A percentile compares a stretch with the other conserved stretches of the same genome.
These are phyloP conservation scores for Batrachochytrium dendrobatidis DNA, from an alignment of 371 early-diverging fungal genomes.

Conservation along the genomic window DNA sequence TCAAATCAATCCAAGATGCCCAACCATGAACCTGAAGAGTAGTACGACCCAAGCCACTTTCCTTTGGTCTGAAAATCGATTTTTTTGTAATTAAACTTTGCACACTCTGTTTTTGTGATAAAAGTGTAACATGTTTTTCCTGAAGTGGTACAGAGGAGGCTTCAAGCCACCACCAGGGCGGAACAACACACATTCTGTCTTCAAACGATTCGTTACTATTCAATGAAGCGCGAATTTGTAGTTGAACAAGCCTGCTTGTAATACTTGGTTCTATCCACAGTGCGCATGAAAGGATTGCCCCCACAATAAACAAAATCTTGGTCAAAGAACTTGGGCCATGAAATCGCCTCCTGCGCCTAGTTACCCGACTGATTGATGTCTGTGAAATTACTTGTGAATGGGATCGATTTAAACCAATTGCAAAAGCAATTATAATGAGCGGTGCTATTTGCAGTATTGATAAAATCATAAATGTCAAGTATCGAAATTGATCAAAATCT, in stretches of 20 bases:
- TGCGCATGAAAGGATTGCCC: slow-evolving; percentile 4
- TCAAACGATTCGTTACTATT: not conserved
- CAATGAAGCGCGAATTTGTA: not conserved
- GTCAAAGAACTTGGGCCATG: slow-evolving; percentile 13
- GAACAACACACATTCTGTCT: slow-evolving; percentile 20
- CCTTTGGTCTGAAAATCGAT: no score
- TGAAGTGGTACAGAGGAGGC: not conserved
- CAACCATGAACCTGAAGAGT: slow-evolving; percentile 18
- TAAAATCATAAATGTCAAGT: no score
- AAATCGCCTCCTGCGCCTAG: not conserved
- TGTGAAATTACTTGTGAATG: no score
- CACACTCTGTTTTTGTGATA: no score
- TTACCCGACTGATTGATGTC: not conserved
- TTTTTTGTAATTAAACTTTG: no score
- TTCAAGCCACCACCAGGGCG: slow-evolving; percentile 30
- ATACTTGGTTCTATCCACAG: slow-evolving; percentile 20
- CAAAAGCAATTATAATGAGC: no score
- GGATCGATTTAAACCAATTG: no score
- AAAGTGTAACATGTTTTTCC: no score
- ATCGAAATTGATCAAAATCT: no score
- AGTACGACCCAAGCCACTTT: not conserved
- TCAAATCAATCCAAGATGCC: slow-evolving; percentile 26
- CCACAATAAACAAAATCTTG: slow-evolving; percentile 13
- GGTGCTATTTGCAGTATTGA: no score
- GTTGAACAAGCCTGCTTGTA: slow-evolving; percentile 9